These are phyloP conservation scores for Calonectria honghensis DNA, from an alignment of 2,329 filamentous ascomycete genomes.

Conservation along the genomic window DNA sequence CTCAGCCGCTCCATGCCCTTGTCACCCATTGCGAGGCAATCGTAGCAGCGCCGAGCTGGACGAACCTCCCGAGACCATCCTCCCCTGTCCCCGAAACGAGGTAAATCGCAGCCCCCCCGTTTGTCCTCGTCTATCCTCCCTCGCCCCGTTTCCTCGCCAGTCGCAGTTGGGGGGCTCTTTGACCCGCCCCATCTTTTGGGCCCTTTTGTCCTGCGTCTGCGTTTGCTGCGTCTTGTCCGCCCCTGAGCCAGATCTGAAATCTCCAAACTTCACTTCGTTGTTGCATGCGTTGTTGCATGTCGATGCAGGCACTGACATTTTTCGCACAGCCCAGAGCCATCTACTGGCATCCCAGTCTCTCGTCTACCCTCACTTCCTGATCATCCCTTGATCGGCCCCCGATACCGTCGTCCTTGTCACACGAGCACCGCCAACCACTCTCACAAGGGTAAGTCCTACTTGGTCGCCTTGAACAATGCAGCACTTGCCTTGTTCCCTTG, in stretches of 20 bases:
- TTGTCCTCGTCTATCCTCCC: constrained; percentile 41
- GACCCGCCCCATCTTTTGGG: constrained; percentile 51
- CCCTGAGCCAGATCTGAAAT: constrained; percentile 32
- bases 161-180: constrained; percentile 44
- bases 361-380: constrained; percentile 41
- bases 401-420: constrained; percentile 45
- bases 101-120: constrained; percentile 54
- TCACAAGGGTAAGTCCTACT: constrained; percentile 48
- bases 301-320: constrained; percentile 48
- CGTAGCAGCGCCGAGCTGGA: constrained; percentile 62
- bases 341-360: constrained; percentile 48
- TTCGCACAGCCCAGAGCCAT: constrained; percentile 47
- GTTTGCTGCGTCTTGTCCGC: constrained; percentile 30
- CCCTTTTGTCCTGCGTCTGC: constrained; percentile 41
- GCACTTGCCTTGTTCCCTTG: constrained; percentile 28
- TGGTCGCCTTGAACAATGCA: constrained; percentile 29
- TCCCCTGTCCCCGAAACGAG: constrained; percentile 51
- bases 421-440: constrained; percentile 41
- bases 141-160: constrained; percentile 47
- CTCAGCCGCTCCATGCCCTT: constrained; percentile 58
- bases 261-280: constrained; percentile 35
- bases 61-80: constrained; percentile 55
- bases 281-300: constrained; percentile 45
- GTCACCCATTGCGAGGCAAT: constrained; percentile 64
- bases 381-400: constrained; percentile 38